These are phyloP conservation scores for Suaeda aralocaspica DNA, from an alignment of 148 eudicot species.

Conservation along the genomic window DNA sequence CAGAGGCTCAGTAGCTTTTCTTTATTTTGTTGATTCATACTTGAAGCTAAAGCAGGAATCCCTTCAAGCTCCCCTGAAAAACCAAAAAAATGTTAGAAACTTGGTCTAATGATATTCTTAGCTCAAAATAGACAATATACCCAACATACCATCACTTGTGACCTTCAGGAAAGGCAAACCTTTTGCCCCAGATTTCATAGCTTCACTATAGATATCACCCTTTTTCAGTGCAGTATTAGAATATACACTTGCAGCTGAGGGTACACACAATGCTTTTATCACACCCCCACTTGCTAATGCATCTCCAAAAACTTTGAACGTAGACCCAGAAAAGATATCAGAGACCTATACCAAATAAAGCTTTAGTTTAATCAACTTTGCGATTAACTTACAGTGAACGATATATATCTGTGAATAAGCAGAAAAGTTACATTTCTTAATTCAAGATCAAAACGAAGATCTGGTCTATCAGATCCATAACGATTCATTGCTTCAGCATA, in stretches of 20 bases:
- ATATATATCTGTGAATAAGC: neutral
- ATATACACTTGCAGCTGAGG: slow-evolving; percentile 70
- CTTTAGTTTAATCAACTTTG: neutral
- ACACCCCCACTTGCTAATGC: slow-evolving; percentile 63
- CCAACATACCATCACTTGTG: slow-evolving; percentile 56
- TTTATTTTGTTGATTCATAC: slow-evolving; percentile 48
- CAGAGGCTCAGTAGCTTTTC: slow-evolving; percentile 50
- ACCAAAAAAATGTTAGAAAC: slow-evolving; percentile 14
- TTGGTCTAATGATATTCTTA: neutral
- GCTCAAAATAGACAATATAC: neutral
- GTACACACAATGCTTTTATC: slow-evolving; percentile 69
- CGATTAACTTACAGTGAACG: neutral
- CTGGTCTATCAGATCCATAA: slow-evolving; percentile 97
- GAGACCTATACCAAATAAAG: slow-evolving; percentile 55
- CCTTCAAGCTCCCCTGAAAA: slow-evolving; percentile 75
- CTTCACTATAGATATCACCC: slow-evolving; percentile 81
- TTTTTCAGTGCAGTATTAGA: slow-evolving; percentile 88
- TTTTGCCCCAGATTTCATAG: slow-evolving; percentile 89
- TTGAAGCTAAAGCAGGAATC: slow-evolving; percentile 64
- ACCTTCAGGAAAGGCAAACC: slow-evolving; percentile 94
- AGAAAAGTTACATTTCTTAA: slow-evolving; percentile 64
- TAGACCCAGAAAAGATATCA: slow-evolving; percentile 52
- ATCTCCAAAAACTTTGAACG: slow-evolving; percentile 88
- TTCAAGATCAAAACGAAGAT: slow-evolving; percentile 90
- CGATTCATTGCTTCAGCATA: slow-evolving; percentile 91